phyloP scores from a whole-genome alignment of 768 basidiomycete genomes.

The Mycena alexandri region DNA sequence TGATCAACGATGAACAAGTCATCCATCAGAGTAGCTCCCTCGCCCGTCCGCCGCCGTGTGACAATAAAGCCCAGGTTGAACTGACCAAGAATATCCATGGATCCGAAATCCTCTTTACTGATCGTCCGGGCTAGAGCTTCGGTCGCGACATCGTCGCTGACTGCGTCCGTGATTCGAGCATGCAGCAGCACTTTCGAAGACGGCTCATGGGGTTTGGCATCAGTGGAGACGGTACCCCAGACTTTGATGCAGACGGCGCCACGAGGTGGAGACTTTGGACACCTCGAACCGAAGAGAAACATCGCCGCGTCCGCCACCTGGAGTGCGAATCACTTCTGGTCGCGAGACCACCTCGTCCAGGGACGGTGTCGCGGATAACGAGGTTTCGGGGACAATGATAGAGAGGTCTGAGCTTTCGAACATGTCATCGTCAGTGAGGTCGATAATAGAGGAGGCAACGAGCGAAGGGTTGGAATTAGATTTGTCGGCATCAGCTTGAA shows the following conservation, averaged over 20 bases:
- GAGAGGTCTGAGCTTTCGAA: slow-evolving; percentile 40
- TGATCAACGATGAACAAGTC: slow-evolving; percentile 98
- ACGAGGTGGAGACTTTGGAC: slow-evolving; percentile 40
- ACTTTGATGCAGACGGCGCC: slow-evolving; percentile 18
- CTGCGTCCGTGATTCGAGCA: slow-evolving; percentile 51
- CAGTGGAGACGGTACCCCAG: not conserved
- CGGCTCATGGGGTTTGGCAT: not conserved
- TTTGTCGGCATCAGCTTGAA: slow-evolving; percentile 33
- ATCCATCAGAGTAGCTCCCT: slow-evolving; percentile 60
- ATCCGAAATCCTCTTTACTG: slow-evolving; percentile 84
- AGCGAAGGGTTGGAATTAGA: slow-evolving; percentile 26
- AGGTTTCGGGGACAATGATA: slow-evolving; percentile 33
- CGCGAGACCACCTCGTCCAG: slow-evolving; percentile 41
- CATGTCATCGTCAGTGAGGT: slow-evolving; percentile 41
- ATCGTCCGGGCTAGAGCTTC: slow-evolving; percentile 87
- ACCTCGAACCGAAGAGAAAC: slow-evolving; percentile 47
- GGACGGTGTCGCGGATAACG: slow-evolving; percentile 30
- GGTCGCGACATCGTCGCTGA: slow-evolving; percentile 67
- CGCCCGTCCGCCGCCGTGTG: slow-evolving; percentile 66
- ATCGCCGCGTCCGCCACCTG: slow-evolving; percentile 41
- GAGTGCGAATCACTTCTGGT: slow-evolving; percentile 58
- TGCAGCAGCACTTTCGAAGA: slow-evolving; percentile 45
- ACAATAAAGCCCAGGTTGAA: slow-evolving; percentile 98
- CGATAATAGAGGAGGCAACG: slow-evolving; percentile 30
- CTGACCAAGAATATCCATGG: slow-evolving; percentile 91